A percentile compares a stretch with the other conserved stretches of the same genome.
These are phyloP conservation scores for Erodium maritimum DNA, from an alignment of 345 rosid species.

Conservation along the genomic window DNA sequence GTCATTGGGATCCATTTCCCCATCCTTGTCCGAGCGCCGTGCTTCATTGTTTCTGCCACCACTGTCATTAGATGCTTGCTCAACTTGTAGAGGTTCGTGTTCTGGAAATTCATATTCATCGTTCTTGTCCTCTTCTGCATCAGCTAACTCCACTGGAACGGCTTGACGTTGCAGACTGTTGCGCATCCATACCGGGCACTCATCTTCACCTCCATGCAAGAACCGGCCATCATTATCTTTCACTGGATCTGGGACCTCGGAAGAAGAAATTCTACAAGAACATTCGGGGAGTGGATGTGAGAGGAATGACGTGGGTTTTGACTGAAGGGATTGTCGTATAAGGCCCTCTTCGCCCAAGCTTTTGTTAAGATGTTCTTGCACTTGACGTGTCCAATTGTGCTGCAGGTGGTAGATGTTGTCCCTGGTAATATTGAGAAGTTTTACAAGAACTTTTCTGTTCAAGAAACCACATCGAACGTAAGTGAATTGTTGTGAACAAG, in stretches of 20 bases:
- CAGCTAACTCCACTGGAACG: conserved; percentile 4
- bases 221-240: conserved; percentile 8
- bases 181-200: conserved; percentile 88
- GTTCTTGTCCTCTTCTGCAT: conserved; percentile 8
- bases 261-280: conserved; percentile 49
- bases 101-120: conserved; percentile 45
- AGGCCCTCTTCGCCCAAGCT: conserved; percentile 76
- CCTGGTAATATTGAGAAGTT: conserved; percentile 39
- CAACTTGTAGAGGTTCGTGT: conserved; percentile 35
- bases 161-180: conserved; percentile 7
- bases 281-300: conserved; percentile 98
- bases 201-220: conserved; percentile 76
- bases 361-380: conserved; percentile 69
- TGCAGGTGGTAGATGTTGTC: conserved; percentile 71
- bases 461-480: conserved; percentile 8
- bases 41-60: conserved; percentile 30
- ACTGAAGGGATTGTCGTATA: conserved; percentile 45
- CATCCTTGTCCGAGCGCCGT: conserved; percentile 53
- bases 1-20: conserved; percentile 95
- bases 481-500: neutral
- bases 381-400: conserved; percentile 61
- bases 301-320: conserved; percentile 62
- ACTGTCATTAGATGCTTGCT: conserved; percentile 42
- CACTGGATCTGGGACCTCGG: conserved; percentile 6
- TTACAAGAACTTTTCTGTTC: conserved; percentile 58